phyloP scores from a whole-genome alignment of 768 basidiomycete species.

The Psilocybe tampanensis region DNA sequence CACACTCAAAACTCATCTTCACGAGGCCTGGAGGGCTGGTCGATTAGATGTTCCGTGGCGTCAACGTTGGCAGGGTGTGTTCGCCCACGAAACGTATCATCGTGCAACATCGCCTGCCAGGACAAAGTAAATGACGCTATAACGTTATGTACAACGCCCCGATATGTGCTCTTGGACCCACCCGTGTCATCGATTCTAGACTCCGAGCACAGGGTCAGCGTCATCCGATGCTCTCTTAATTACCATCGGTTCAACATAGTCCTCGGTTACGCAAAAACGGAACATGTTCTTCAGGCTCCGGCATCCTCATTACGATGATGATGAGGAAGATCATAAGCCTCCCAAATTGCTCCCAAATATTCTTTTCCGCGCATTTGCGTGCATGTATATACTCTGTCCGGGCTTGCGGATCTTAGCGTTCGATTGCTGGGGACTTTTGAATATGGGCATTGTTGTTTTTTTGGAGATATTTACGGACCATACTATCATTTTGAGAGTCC shows the following conservation, averaged over 20 bases:
- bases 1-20: too few relatives aligned
- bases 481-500: constrained; percentile 6
- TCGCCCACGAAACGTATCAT: too few relatives aligned
- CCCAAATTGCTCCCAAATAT: background rate
- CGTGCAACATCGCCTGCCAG: too few relatives aligned
- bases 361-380: background rate
- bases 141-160: background rate
- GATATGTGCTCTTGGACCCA: constrained; percentile 3
- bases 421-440: constrained; percentile 5
- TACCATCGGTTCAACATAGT: background rate
- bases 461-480: constrained; percentile 21
- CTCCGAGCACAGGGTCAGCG: constrained; percentile 8
- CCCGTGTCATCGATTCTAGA: background rate
- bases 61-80: background rate
- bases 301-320: background rate
- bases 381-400: background rate
- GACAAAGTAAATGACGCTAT: constrained; percentile 3
- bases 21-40: too few relatives aligned
- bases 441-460: constrained; percentile 25
- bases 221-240: constrained; percentile 2
- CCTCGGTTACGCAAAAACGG: constrained; percentile 7
- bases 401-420: background rate
- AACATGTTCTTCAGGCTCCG: constrained; percentile 9
- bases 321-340: too few relatives aligned
- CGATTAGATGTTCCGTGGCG: background rate